Evolutionary conservation across 176 grass and related monocot species (phyloP).

Genomic region (Oryza glumipatula): DNA sequence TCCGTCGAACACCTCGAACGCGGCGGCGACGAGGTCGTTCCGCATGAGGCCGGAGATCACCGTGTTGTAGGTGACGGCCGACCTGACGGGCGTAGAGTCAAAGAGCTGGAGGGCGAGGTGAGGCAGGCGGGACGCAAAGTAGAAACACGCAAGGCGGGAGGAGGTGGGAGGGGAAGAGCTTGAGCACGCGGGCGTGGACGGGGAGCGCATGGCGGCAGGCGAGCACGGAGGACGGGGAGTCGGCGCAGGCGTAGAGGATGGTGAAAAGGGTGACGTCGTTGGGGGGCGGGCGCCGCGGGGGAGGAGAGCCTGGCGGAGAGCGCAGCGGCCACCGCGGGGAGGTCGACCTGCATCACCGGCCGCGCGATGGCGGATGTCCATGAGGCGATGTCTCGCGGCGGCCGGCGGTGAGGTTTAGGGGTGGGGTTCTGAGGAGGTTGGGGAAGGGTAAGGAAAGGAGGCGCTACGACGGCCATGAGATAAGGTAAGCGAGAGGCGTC

Average conservation of each 20-base stretch:
- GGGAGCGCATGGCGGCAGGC: slow-evolving; percentile 40
- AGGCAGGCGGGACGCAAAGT: slow-evolving; percentile 54
- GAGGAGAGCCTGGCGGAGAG: slow-evolving; percentile 56
- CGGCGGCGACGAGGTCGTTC: slow-evolving; percentile 45
- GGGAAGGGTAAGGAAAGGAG: neutral
- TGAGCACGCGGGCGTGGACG: slow-evolving; percentile 50
- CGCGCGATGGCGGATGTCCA: slow-evolving; percentile 62
- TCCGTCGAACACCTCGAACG: slow-evolving; percentile 56
- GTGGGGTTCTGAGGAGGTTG: neutral
- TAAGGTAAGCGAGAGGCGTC: neutral
- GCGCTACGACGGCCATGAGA: slow-evolving; percentile 21
- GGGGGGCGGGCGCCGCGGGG: slow-evolving; percentile 33
- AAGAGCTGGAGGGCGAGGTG: slow-evolving; percentile 58
- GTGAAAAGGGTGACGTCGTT: slow-evolving; percentile 66
- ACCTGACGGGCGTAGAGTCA: slow-evolving; percentile 52
- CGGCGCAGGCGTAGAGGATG: slow-evolving; percentile 58
- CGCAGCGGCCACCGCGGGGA: slow-evolving; percentile 27
- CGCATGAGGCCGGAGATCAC: slow-evolving; percentile 66
- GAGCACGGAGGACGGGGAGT: slow-evolving; percentile 40
- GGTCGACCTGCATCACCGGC: slow-evolving; percentile 49
- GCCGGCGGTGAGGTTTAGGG: neutral
- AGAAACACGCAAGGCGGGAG: slow-evolving; percentile 63
- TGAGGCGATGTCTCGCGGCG: slow-evolving; percentile 46
- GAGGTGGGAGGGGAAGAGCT: slow-evolving; percentile 63
- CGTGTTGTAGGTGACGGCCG: slow-evolving; percentile 64